Percentiles rank a stretch among this genome's conserved stretches.
Evolutionary conservation across 1,284 basidiomycete genomes (phyloP).

Genomic region (Fomitopsis schrenkii): DNA sequence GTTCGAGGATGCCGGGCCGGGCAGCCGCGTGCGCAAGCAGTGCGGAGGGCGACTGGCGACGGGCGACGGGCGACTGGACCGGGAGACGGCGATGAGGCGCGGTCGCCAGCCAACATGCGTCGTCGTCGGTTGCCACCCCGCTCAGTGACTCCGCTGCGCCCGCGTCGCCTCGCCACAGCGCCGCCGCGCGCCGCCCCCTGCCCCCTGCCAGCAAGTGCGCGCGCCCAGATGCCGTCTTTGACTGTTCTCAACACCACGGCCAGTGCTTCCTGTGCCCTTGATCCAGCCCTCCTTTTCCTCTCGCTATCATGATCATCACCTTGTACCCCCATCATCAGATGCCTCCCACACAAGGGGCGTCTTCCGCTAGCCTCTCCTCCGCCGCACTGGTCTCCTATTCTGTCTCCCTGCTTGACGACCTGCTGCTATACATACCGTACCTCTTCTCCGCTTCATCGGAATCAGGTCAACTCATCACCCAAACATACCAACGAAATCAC

Average conservation of each 20-base stretch:
- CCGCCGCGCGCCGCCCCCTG: not conserved
- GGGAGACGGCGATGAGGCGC: too few species aligned
- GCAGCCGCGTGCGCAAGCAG: not conserved
- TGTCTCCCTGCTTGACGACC: not conserved
- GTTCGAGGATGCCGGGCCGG: too few species aligned
- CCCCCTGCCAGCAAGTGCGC: not conserved
- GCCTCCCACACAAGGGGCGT: constrained; percentile 4
- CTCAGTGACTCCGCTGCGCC: not conserved
- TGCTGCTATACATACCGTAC: not conserved
- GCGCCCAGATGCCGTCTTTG: not conserved
- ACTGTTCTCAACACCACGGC: constrained; percentile 1
- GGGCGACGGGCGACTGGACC: too few species aligned
- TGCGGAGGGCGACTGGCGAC: too few species aligned
- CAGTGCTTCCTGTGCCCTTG: constrained; percentile 7
- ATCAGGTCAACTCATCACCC: not conserved
- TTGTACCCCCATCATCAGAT: constrained; percentile 6
- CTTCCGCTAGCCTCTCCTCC: not conserved
- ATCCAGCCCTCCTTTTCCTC: not conserved
- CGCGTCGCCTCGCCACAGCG: not conserved
- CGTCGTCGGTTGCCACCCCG: not conserved
- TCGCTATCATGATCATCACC: constrained; percentile 7
- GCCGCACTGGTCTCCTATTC: not conserved
- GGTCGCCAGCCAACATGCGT: too few species aligned
- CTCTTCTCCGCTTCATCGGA: not conserved
- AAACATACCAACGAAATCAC: not conserved